A percentile compares a stretch with the other conserved stretches of the same genome.
Conservation (phyloP, 305 asterid species). For the Fraxinus paxiana region DNA sequence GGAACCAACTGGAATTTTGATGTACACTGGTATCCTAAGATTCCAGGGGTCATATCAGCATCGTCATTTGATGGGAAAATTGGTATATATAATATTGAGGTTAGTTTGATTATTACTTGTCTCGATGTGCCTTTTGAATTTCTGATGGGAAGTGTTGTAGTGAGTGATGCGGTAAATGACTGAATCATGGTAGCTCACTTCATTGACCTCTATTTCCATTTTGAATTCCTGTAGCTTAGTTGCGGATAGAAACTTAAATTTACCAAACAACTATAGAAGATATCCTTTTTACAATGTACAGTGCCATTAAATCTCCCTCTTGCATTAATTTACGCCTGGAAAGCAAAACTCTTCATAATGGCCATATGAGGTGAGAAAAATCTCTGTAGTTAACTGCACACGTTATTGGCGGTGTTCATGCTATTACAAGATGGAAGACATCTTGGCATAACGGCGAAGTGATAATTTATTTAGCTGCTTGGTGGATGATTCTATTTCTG, state of each 20-base stretch:
- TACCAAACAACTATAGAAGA: not conserved
- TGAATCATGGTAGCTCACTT: not conserved
- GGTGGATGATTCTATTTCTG: not conserved
- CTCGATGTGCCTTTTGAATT: not conserved
- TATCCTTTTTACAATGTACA: too few relatives aligned
- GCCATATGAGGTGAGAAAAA: slow-evolving; percentile 10
- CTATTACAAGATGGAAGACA: slow-evolving; percentile 4
- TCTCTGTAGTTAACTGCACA: not conserved
- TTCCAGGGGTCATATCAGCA: slow-evolving; percentile 95
- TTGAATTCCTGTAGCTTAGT: too few relatives aligned
- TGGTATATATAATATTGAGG: slow-evolving; percentile 94
- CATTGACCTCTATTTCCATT: too few relatives aligned
- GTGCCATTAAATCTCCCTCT: not conserved
- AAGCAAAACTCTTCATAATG: not conserved
- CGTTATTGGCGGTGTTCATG: not conserved
- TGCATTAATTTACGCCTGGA: not conserved
- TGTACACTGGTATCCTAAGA: slow-evolving; percentile 91
- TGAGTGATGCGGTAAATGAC: not conserved
- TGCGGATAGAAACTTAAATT: not conserved
- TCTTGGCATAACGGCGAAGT: not conserved
- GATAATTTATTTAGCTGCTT: slow-evolving; percentile 8
- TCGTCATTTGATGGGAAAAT: slow-evolving; percentile 97
- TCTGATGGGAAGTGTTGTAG: slow-evolving; percentile 6
- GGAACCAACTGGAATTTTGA: slow-evolving; percentile 98
- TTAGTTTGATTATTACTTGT: slow-evolving; percentile 11